phyloP scores from a whole-genome alignment of 768 basidiomycete species.

The Pleurotus djamor region DNA sequence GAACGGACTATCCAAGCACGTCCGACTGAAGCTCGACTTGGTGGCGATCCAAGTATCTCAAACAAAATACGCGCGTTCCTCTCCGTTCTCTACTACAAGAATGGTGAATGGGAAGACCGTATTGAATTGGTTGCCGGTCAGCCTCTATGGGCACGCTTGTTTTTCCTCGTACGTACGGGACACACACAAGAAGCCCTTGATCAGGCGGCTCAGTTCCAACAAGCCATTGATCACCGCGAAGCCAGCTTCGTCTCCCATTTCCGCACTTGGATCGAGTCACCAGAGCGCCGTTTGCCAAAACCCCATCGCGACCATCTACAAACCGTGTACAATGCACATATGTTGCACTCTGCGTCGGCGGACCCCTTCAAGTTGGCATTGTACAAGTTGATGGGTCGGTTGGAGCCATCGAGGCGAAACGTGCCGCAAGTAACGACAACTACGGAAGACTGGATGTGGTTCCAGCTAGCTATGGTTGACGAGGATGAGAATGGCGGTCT shows the following conservation, averaged over 20 bases:
- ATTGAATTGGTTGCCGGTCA: conserved; percentile 88
- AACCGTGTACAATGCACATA: conserved; percentile 79
- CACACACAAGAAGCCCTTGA: conserved; percentile 78
- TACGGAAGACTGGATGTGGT: conserved; percentile 99
- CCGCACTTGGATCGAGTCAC: conserved; percentile 78
- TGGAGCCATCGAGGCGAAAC: conserved; percentile 79
- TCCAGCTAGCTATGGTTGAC: conserved; percentile 90
- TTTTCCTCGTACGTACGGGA: conserved; percentile 87
- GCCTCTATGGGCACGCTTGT: conserved; percentile 93
- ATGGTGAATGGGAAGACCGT: conserved; percentile 83
- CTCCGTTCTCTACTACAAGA: conserved; percentile 73
- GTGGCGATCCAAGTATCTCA: conserved; percentile 86
- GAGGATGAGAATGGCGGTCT: conserved; percentile 82
- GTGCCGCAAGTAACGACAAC: conserved; percentile 85
- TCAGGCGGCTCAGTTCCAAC: conserved; percentile 68
- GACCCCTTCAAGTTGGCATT: conserved; percentile 97
- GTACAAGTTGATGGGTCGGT: conserved; percentile 93
- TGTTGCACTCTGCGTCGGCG: conserved; percentile 82
- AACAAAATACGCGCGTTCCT: conserved; percentile 92
- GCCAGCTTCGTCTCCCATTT: conserved; percentile 81
- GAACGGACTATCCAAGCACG: conserved; percentile 81
- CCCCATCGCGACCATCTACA: conserved; percentile 79
- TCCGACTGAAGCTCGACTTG: conserved; percentile 82
- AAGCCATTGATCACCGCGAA: conserved; percentile 75
- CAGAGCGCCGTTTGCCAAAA: conserved; percentile 80